Conservation (phyloP, 2,329 filamentous ascomycete species). For the Colletotrichum godetiae region DNA sequence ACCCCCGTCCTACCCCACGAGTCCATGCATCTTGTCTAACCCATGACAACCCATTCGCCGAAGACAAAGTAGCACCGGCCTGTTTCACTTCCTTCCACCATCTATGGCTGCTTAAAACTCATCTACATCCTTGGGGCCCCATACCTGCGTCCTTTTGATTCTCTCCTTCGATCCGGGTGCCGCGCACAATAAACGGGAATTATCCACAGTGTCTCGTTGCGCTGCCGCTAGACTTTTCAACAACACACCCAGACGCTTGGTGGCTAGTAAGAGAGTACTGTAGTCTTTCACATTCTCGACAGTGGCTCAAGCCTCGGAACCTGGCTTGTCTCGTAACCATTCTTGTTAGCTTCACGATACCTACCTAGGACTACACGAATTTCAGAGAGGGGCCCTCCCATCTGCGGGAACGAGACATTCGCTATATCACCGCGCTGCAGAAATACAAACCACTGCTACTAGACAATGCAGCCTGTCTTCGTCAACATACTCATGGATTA, state of each 20-base stretch:
- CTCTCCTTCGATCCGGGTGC: slow-evolving; percentile 14
- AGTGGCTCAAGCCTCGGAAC: neutral
- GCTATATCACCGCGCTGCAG: neutral
- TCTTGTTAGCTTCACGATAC: neutral
- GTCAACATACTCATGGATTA: slow-evolving; percentile 23
- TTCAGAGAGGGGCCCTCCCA: neutral
- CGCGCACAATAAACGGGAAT: slow-evolving; percentile 25
- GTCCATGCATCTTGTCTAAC: slow-evolving; percentile 36
- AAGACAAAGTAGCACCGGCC: slow-evolving; percentile 46
- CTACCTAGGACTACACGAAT: neutral
- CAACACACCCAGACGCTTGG: neutral
- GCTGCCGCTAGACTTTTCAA: slow-evolving; percentile 14
- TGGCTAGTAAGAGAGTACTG: slow-evolving; percentile 2
- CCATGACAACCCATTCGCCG: slow-evolving; percentile 35
- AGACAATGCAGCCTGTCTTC: slow-evolving; percentile 14
- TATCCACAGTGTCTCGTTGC: slow-evolving; percentile 21
- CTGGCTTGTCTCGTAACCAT: neutral
- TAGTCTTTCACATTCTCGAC: slow-evolving; percentile 3
- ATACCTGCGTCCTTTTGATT: slow-evolving; percentile 8
- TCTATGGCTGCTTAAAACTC: slow-evolving; percentile 33
- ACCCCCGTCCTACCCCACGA: slow-evolving; percentile 34
- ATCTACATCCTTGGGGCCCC: slow-evolving; percentile 14
- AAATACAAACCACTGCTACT: neutral
- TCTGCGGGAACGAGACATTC: neutral
- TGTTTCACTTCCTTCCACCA: slow-evolving; percentile 47